Percentiles rank a stretch among this genome's conserved stretches.
phyloP scores from a whole-genome alignment of 371 early-diverging fungal genomes.

The Fennellomyces sp. region DNA sequence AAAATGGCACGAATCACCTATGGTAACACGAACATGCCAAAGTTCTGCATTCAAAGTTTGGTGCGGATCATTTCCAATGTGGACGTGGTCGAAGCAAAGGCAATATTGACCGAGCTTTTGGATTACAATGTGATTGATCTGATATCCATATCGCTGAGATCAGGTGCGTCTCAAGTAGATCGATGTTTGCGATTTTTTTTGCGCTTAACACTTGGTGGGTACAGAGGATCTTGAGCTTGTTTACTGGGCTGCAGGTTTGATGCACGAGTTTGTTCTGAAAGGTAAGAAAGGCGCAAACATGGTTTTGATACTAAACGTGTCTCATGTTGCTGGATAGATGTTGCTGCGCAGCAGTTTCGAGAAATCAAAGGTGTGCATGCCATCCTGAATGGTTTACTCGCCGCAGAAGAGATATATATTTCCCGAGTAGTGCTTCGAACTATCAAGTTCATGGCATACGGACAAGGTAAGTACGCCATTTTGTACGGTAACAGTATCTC shows the following conservation, averaged over 20 bases:
- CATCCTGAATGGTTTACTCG: conserved; percentile 57
- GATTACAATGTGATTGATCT: conserved; percentile 70
- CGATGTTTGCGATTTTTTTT: background rate
- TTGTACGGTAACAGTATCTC: background rate
- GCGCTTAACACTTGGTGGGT: background rate
- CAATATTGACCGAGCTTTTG: conserved; percentile 56
- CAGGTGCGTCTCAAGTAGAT: conserved; percentile 42
- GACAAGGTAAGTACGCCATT: conserved; percentile 54
- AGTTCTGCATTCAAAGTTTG: conserved; percentile 79
- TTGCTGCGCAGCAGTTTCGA: conserved; percentile 62
- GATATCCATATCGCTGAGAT: conserved; percentile 69
- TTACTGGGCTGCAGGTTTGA: conserved; percentile 81
- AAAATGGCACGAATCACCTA: conserved; percentile 74
- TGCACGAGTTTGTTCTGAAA: conserved; percentile 82
- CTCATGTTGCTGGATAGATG: conserved; percentile 32
- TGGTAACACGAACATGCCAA: conserved; percentile 85
- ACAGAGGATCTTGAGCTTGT: conserved; percentile 78
- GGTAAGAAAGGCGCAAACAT: conserved; percentile 26
- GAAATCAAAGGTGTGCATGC: conserved; percentile 64
- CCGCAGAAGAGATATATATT: conserved; percentile 69
- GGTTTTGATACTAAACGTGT: background rate
- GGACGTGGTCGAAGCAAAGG: conserved; percentile 46
- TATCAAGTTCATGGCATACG: conserved; percentile 70
- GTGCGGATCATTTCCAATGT: conserved; percentile 76
- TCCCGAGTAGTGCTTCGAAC: conserved; percentile 73